Evolutionary conservation across 345 rosid species (phyloP).

Genomic region (Lepidium africanum): DNA sequence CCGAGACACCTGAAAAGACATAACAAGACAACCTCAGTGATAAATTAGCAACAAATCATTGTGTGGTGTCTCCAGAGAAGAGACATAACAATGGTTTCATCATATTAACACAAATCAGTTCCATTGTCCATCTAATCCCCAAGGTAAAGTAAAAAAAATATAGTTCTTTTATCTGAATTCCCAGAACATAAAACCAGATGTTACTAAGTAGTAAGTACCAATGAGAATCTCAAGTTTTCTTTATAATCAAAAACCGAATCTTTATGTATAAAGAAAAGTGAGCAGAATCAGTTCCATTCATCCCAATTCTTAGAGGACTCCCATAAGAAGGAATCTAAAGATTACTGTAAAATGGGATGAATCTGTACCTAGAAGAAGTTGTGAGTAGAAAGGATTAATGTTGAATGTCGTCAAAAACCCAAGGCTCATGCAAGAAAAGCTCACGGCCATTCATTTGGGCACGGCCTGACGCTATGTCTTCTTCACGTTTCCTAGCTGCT

Average conservation of each 20-base stretch:
- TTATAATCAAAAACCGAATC: too few relatives aligned
- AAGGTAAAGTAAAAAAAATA: neutral
- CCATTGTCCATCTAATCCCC: neutral
- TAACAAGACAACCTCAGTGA: neutral
- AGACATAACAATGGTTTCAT: neutral
- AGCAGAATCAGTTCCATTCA: neutral
- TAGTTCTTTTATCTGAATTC: neutral
- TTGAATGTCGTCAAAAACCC: constrained; percentile 63
- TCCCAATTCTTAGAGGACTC: neutral
- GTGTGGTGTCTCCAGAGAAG: neutral
- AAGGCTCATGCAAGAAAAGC: constrained; percentile 75
- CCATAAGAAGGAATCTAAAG: neutral
- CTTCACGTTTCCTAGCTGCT: constrained; percentile 68
- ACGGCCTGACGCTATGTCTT: constrained; percentile 71
- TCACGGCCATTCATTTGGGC: constrained; percentile 85
- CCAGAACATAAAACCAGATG: too few relatives aligned
- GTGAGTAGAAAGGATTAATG: constrained; percentile 31
- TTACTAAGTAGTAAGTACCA: neutral
- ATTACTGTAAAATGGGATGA: neutral
- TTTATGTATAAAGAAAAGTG: too few relatives aligned
- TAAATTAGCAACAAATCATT: neutral
- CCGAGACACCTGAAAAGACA: constrained; percentile 19
- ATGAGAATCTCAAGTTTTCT: neutral
- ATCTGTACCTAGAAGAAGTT: constrained; percentile 1
- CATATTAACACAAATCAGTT: neutral